Base-by-base conservation (phyloP, 331 rosid genomes). In the Rosa hybrid region DNA sequence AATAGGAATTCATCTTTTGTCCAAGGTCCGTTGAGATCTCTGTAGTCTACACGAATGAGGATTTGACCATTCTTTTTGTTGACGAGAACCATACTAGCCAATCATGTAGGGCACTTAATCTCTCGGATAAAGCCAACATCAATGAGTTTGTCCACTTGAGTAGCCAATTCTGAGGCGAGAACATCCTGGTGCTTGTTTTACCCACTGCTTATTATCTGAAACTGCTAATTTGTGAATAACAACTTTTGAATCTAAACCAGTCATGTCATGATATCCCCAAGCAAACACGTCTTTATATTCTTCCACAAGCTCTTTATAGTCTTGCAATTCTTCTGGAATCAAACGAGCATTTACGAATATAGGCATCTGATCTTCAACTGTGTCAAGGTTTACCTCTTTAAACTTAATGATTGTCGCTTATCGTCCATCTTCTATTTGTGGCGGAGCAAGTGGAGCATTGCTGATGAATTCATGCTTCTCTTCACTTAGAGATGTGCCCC, bases 61-160 rank as follows among this genome's bases (percentile, higher is more conserved):
- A 78, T 44, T 7, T 78, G 18, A 13, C 20, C 12, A 6, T 69
- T 54, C 38, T 69, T 78, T 67, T 69, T 78, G 16, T 21, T 56
- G 0, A 79, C 76, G 0, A 6, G 21, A 0, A 70, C 17, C 7
- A 53, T 78, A 0, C 54, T 60, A 0, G 62, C 59, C 1, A 62
- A 3, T 3, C 39, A 34, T 34, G 39, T 34, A 34, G 39, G 39
- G 39, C 4, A 3, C 39, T 34, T 34, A 1, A 68, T 76, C 0
- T 69, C 46, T 3, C 8, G 27, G 0, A 54, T 78, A 20, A 70
- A 78, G 0, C 59, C n/a, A 0, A 21, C 76, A 1, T 13, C 8
- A 0, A 68, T 68, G 0, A 54, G 44, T 71, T 78, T 70, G 13
- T 79, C 38, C 0, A 71, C 21, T 9, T 71, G 69, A 9, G 21